These are phyloP conservation scores for Aspergillus sp. DNA, from an alignment of 2,329 filamentous ascomycete genomes.

Conservation along the genomic window DNA sequence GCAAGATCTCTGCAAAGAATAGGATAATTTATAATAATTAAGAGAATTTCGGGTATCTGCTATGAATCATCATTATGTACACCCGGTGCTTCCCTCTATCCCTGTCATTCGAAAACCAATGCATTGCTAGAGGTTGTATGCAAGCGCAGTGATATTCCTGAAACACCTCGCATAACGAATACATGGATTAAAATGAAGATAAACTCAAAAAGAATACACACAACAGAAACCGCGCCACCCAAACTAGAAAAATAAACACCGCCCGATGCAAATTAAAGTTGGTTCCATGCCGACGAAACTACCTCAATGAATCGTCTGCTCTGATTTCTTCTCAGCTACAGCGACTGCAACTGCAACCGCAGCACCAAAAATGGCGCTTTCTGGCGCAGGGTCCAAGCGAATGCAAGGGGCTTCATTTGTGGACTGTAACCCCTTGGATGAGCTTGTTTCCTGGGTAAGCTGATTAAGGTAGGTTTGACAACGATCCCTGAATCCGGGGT, in stretches of 20 bases:
- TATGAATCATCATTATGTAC: slow-evolving; percentile 24
- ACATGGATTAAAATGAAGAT: neutral
- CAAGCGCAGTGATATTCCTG: slow-evolving; percentile 2
- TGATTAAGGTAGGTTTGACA: slow-evolving; percentile 46
- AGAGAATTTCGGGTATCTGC: neutral
- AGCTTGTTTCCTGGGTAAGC: slow-evolving; percentile 33
- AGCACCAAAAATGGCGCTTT: slow-evolving; percentile 47
- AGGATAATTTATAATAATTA: neutral
- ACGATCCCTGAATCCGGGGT: slow-evolving; percentile 47
- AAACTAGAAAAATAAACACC: slow-evolving; percentile 12
- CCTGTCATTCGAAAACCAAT: slow-evolving; percentile 17
- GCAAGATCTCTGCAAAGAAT: slow-evolving; percentile 50
- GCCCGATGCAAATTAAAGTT: slow-evolving; percentile 16
- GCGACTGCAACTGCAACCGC: slow-evolving; percentile 49
- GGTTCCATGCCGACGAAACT: neutral
- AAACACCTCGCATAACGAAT: neutral
- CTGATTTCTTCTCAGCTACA: slow-evolving; percentile 28
- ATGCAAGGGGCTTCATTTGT: slow-evolving; percentile 28
- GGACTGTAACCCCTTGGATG: slow-evolving; percentile 4
- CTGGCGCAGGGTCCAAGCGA: slow-evolving; percentile 42
- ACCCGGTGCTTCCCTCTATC: slow-evolving; percentile 20
- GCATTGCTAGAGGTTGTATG: slow-evolving; percentile 15
- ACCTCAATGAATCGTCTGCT: slow-evolving; percentile 2
- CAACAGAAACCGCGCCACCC: neutral
- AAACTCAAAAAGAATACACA: neutral